phyloP scores from a whole-genome alignment of 148 eudicot species.

The Diospyros lotus region DNA sequence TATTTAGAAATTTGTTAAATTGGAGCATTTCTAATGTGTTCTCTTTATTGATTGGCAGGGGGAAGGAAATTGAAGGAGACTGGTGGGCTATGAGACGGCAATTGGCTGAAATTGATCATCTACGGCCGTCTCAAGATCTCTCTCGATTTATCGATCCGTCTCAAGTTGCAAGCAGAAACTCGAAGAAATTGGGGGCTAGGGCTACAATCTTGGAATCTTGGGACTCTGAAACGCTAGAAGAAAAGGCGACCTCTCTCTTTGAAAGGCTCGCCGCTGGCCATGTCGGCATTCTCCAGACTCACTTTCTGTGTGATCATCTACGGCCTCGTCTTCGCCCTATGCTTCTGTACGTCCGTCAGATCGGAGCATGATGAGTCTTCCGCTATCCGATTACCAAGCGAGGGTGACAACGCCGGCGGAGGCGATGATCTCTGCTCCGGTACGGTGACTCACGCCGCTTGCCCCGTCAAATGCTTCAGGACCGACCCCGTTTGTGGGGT shows the following conservation, averaged over 20 bases:
- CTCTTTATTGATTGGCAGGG: neutral
- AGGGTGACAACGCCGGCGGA: neutral
- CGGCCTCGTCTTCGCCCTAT: constrained; percentile 10
- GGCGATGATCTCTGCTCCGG: constrained; percentile 20
- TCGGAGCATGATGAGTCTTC: constrained; percentile 17
- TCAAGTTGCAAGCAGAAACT: too few species aligned
- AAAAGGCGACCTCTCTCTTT: constrained; percentile 5
- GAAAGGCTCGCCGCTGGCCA: constrained; percentile 13
- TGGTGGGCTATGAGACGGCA: neutral
- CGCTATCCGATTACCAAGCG: constrained; percentile 40
- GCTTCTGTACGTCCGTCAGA: constrained; percentile 23
- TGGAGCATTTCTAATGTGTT: neutral
- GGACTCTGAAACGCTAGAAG: neutral
- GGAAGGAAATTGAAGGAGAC: neutral
- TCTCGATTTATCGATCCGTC: too few species aligned
- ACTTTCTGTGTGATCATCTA: constrained; percentile 26
- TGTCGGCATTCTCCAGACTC: constrained; percentile 8
- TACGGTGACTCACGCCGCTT: constrained; percentile 18
- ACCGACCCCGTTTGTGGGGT: constrained; percentile 90
- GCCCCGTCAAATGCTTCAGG: constrained; percentile 80
- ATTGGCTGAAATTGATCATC: too few species aligned
- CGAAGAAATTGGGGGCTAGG: too few species aligned
- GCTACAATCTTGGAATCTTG: too few species aligned
- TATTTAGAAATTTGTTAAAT: neutral
- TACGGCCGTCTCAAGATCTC: too few species aligned